Evolutionary conservation across 371 early-diverging fungal species (phyloP).

Genomic region (Zopfochytrium polystomum): DNA sequence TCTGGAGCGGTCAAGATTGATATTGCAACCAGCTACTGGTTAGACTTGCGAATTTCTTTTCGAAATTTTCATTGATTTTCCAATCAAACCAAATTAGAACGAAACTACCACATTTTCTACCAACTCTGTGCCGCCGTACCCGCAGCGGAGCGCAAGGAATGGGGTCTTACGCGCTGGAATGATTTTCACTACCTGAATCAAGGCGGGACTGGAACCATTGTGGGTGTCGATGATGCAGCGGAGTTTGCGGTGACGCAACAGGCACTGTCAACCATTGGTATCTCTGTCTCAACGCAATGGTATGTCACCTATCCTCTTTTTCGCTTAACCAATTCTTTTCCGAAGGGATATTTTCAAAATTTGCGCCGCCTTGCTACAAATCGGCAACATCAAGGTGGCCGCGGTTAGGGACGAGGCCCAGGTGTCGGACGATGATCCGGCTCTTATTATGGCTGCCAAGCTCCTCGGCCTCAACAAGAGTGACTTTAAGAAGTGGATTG

Average conservation of each 20-base stretch:
- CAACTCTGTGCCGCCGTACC: conserved; percentile 89
- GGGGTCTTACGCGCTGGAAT: conserved; percentile 70
- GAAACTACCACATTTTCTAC: conserved; percentile 99
- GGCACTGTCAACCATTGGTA: conserved; percentile 81
- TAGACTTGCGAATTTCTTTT: conserved; percentile 12
- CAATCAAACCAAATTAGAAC: conserved; percentile 53
- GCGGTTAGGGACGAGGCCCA: conserved; percentile 66
- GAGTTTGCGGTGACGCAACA: conserved; percentile 87
- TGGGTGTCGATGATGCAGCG: conserved; percentile 86
- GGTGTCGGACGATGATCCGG: conserved; percentile 69
- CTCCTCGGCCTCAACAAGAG: conserved; percentile 71
- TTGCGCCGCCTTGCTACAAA: conserved; percentile 84
- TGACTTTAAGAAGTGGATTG: conserved; percentile 85
- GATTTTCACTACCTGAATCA: conserved; percentile 85
- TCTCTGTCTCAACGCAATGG: conserved; percentile 79
- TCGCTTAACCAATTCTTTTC: background rate
- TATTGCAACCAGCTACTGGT: conserved; percentile 79
- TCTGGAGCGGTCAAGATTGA: conserved; percentile 95
- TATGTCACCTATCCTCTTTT: conserved; percentile 14
- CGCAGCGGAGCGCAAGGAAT: conserved; percentile 71
- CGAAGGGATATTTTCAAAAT: conserved; percentile 74
- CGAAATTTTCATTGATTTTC: background rate
- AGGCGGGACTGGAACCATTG: conserved; percentile 74
- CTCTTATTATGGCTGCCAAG: conserved; percentile 60
- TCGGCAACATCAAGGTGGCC: conserved; percentile 83